Base-by-base conservation (phyloP, 2,329 filamentous ascomycete species). In the Trichoderma brevicompactum region DNA sequence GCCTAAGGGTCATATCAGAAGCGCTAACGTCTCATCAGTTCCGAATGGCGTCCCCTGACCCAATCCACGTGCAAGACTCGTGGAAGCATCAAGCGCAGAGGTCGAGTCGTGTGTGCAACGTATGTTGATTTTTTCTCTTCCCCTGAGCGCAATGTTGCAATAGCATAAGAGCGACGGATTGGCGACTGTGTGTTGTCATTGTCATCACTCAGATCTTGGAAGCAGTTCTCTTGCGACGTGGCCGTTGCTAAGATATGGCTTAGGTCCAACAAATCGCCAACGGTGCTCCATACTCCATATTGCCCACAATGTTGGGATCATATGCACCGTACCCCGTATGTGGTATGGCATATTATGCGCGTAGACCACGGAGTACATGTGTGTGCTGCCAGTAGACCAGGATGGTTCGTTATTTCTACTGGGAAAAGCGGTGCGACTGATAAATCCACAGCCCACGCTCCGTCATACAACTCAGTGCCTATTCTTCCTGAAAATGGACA, bases 21-120 rank as follows among this genome's bases (percentile, higher is more conserved):
- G 38, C 49, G 40, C 60, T 46, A 54, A 53, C 48, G 49, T 54
- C 49, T 54, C 49, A 63, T 36, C 17, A 46, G 15, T 38, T 63
- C n/a, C 17, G 12, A 32, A 49, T 52, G 9, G 23, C 28, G 48
- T 32, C 41, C 13, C 59, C 59, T 46, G 17, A 10, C 32, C 49
- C 3, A 36, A 63, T 62, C 49, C 60, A 63, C 60, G 60, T 54
- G 60, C 60, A 38, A 28, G 40, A 23, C 49, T 40, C 40, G 60
- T 63, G 60, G 59, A 44, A 52, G 46, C 46, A 62, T 12, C 23
- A 23, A 61, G 58, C 46, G 41, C 44, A 41, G 54, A 58, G 36
- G 40, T 44, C 23, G 40, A 17, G 9, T 32, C 32, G 15, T 19
- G 36, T 50, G 15, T 43, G 15, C 28, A 32, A 23, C 17, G 13